Evolutionary conservation across 2,329 filamentous ascomycete species (phyloP), one percentile per base, ranked within the genome.

Genomic region (Talaromyces piceae): DNA sequence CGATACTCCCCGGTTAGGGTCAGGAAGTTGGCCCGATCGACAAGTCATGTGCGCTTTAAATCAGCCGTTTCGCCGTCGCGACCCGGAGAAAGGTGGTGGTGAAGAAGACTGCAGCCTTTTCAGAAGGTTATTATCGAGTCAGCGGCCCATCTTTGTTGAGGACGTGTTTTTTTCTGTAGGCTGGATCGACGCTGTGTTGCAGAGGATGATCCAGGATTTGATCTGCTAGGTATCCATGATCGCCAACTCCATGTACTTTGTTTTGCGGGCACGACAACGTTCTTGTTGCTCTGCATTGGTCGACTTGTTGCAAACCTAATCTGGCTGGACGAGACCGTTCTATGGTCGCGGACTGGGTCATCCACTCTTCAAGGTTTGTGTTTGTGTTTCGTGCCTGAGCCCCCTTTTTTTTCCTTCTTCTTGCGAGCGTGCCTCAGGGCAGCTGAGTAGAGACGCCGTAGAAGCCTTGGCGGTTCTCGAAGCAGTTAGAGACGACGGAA

Each of bases 391-490:
- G n/a, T n/a, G n/a, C n/a, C n/a, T n/a, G n/a, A n/a, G n/a, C n/a
- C n/a, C n/a, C n/a, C n/a, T n/a, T 18, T 37, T 9, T 37, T 20
- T 11, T 18, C 4, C 26, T 6, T 28, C 6, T 7, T 28, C 11
- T 6, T 28, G 26, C 5, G 12, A 18, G 6, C 7, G 6, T 11
- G 16, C n/a, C n/a, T n/a, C n/a, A n/a, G n/a, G 20, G 16, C 16
- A n/a, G n/a, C 33, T 37, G 8, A 37, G 33, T 18, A 11, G 20
- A 37, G 16, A 20, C 20, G 18, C 39, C 20, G 18, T 43, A 22
- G 39, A 43, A 43, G 22, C 39, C 39, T 43, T 43, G 39, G 39
- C 39, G 22, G 4, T 43, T 43, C 39, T 43, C 39, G 39, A 43
- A 43, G 39, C 11, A 25, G 13, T 18, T 43, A 5, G 11, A 25